Evolutionary conservation across 1,139 yeast species (phyloP), one percentile per base, ranked within the genome.

Genomic region (Wickerhamomyces sp.): DNA sequence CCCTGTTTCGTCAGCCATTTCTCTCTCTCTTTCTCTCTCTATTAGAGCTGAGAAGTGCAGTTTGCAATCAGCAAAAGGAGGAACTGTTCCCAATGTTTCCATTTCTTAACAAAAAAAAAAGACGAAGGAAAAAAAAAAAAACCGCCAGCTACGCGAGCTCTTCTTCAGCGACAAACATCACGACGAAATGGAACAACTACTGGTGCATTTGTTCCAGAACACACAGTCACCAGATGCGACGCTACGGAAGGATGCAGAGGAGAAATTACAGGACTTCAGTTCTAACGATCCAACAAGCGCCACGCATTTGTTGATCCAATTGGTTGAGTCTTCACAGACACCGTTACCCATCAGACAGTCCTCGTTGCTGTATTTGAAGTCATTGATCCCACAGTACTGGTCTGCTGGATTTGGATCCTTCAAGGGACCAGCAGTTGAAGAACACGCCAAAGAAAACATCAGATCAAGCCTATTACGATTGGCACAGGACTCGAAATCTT

Each of bases 341-440:
- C 26, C 58, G 0, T 36, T 10, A 9, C 25, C 15, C 2, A 28
- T 51, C 10, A 66, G 80, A 44, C 96, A 87, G 55, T 68, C 88
- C 23, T 75, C 89, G 6, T 56, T 89, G 28, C 60, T 87, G 24
- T 79, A 85, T 43, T 57, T 87, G 44, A 80, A 86, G 51, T 65
- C 83, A 38, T 57, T 82, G 17, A 82, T 87, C 1, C 83, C 89
- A 0, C 66, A 70, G 46, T 78, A 72, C 49, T 89, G 98, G 98
- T 78, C 91, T 18, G 73, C 89, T 18, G 95, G 85, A 0, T 88
- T 88, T 55, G 80, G 75, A 32, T 78, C 87, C 12, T 89, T 77
- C 52, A 57, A 67, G 13, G 95, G 94, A 0, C 81, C 79, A 1
- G 78, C 86, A 0, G 58, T 87, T 9, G 56, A 63, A 13, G 76